A percentile compares a stretch with the other conserved stretches of the same genome.
phyloP scores from a whole-genome alignment of 1,284 basidiomycete genomes.

The Marasmius tenuissimus region DNA sequence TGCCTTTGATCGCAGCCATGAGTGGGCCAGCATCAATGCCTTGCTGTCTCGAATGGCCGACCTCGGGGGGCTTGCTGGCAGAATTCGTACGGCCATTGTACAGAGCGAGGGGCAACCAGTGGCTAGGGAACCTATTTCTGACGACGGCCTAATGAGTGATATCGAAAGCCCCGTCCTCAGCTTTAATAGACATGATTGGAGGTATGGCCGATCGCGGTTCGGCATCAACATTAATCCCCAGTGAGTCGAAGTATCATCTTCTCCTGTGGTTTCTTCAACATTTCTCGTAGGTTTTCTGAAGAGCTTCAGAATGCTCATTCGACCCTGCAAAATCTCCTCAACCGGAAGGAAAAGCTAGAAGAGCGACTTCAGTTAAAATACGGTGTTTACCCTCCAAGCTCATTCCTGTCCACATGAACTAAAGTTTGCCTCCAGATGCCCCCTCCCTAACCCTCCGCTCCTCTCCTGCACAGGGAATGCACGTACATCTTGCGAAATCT shows the following conservation, averaged over 20 bases:
- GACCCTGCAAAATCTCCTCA: constrained; percentile 44
- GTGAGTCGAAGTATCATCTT: constrained; percentile 40
- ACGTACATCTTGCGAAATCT: constrained; percentile 65
- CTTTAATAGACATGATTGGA: constrained; percentile 22
- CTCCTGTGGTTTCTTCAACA: constrained; percentile 3
- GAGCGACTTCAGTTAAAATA: constrained; percentile 51
- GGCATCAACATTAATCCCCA: constrained; percentile 63
- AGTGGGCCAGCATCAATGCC: constrained; percentile 57
- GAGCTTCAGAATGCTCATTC: constrained; percentile 56
- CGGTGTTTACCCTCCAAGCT: constrained; percentile 40
- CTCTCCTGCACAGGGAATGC: constrained; percentile 67
- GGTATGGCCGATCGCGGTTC: constrained; percentile 40
- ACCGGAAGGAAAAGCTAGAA: constrained; percentile 54
- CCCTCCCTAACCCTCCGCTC: constrained; percentile 73
- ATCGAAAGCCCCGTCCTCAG: not conserved
- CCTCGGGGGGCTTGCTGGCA: constrained; percentile 55
- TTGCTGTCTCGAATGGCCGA: constrained; percentile 58
- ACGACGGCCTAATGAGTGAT: not conserved
- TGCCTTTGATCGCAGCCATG: constrained; percentile 26
- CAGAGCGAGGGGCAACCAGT: constrained; percentile 18
- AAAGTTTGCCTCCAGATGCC: constrained; percentile 44
- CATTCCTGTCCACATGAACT: not conserved
- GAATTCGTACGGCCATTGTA: constrained; percentile 62
- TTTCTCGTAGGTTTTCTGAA: constrained; percentile 61
- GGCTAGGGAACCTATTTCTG: not conserved